Percentiles rank a stretch among this genome's conserved stretches.
These are phyloP conservation scores for Aquilaria agallochum DNA, from an alignment of 441 rosid species.

Conservation along the genomic window DNA sequence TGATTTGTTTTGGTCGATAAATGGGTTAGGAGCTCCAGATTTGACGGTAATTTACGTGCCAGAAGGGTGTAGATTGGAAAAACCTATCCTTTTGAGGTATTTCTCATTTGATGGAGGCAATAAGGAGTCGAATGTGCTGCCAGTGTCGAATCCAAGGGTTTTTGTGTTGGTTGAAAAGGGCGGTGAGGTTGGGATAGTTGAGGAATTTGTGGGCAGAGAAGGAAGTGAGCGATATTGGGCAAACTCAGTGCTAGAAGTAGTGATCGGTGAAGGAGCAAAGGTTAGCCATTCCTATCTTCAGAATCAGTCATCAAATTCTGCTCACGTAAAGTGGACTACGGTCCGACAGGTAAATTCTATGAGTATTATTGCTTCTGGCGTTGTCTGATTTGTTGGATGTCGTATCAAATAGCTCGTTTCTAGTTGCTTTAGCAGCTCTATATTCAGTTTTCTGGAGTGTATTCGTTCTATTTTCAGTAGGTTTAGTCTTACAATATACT, in stretches of 20 bases:
- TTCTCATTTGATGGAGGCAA: constrained; percentile 58
- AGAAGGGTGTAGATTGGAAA: constrained; percentile 59
- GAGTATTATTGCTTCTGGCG: constrained; percentile 5
- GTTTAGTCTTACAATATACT: neutral
- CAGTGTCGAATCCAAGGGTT: constrained; percentile 90
- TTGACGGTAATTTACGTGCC: constrained; percentile 79
- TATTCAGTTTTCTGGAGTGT: constrained; percentile 7
- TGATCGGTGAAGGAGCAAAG: constrained; percentile 56
- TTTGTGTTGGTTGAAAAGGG: constrained; percentile 81
- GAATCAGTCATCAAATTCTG: constrained; percentile 68
- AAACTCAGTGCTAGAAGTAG: constrained; percentile 75
- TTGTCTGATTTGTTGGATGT: constrained; percentile 9
- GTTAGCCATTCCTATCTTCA: constrained; percentile 83
- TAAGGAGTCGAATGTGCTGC: constrained; percentile 45
- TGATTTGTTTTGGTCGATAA: constrained; percentile 86
- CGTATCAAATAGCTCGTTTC: neutral
- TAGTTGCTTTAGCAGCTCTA: constrained; percentile 5
- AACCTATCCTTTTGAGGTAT: constrained; percentile 67
- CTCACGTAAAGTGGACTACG: constrained; percentile 88
- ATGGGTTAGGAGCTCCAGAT: constrained; percentile 91
- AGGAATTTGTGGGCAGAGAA: constrained; percentile 58
- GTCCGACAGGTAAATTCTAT: constrained; percentile 60
- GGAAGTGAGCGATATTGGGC: constrained; percentile 68
- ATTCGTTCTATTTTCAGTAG: too few relatives aligned
- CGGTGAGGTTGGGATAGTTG: constrained; percentile 76